These are phyloP conservation scores for Podaxis sp. DNA, from an alignment of 768 basidiomycete genomes.

Conservation along the genomic window DNA sequence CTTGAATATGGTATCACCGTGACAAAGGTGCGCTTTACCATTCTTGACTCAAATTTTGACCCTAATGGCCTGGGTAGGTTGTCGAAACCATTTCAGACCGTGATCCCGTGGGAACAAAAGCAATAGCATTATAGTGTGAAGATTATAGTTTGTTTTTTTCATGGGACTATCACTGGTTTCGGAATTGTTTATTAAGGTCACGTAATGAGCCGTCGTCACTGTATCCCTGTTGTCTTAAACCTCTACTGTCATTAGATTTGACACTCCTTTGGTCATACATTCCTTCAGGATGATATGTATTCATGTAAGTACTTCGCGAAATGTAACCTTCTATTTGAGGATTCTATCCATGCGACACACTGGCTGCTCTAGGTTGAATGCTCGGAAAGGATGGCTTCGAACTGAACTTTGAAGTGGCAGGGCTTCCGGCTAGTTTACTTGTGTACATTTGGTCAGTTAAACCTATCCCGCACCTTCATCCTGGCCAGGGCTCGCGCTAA, in stretches of 20 bases:
- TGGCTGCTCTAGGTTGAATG: too few relatives aligned
- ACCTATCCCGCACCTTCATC: too few relatives aligned
- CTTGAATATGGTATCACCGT: conserved; percentile 35
- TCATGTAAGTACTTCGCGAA: too few relatives aligned
- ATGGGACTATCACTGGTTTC: background rate
- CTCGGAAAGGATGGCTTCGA: too few relatives aligned
- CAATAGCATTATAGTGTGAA: background rate
- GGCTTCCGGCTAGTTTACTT: too few relatives aligned
- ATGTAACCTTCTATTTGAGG: too few relatives aligned
- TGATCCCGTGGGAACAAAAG: conserved; percentile 6
- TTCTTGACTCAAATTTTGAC: background rate
- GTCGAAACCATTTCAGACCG: conserved; percentile 31
- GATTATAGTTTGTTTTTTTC: background rate
- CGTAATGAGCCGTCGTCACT: background rate
- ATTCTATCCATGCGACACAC: too few relatives aligned
- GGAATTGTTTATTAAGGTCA: background rate
- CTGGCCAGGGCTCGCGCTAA: too few relatives aligned
- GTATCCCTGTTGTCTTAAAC: background rate
- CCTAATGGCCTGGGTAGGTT: conserved; percentile 21
- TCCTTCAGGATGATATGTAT: background rate
- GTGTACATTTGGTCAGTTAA: too few relatives aligned
- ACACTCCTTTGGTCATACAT: background rate
- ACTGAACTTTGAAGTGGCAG: too few relatives aligned
- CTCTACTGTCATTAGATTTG: background rate
- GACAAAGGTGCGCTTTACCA: conserved; percentile 26